These are phyloP conservation scores for Tylopilus sp. DNA, from an alignment of 768 basidiomycete genomes.

Conservation along the genomic window DNA sequence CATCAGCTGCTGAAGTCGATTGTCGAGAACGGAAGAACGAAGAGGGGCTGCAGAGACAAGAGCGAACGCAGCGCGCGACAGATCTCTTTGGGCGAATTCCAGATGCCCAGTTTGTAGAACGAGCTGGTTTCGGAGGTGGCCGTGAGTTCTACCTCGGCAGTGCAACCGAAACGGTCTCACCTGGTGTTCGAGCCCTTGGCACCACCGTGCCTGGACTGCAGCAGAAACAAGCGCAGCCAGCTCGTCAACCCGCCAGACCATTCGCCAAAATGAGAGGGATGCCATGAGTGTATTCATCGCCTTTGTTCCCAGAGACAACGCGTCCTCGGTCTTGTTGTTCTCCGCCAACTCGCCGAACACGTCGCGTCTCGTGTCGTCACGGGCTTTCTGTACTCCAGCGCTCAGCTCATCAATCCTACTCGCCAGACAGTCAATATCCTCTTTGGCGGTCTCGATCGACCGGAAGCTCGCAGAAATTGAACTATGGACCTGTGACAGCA, in stretches of 20 bases:
- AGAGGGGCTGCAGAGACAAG: constrained; percentile 37
- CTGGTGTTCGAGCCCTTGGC: constrained; percentile 48
- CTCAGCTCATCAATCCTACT: constrained; percentile 36
- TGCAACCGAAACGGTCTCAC: constrained; percentile 25
- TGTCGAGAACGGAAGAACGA: constrained; percentile 56
- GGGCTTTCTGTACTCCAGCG: constrained; percentile 38
- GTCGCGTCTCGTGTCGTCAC: constrained; percentile 33
- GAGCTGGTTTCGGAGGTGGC: constrained; percentile 40
- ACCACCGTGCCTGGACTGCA: constrained; percentile 35
- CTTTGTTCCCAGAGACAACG: constrained; percentile 27
- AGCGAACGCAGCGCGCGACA: constrained; percentile 39
- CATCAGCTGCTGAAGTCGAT: constrained; percentile 52
- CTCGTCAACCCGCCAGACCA: constrained; percentile 41
- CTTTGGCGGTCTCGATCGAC: constrained; percentile 28
- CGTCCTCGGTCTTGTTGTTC: constrained; percentile 22
- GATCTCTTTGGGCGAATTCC: constrained; percentile 40
- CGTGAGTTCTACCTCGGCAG: not conserved
- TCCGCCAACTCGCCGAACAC: constrained; percentile 35
- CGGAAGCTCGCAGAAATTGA: constrained; percentile 37
- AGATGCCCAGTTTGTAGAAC: constrained; percentile 63
- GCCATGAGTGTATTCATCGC: constrained; percentile 31
- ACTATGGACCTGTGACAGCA: constrained; percentile 37
- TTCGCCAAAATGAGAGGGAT: constrained; percentile 37
- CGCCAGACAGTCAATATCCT: constrained; percentile 35
- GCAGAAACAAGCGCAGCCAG: constrained; percentile 32